Percentiles rank a stretch among this genome's conserved stretches.
Conservation (phyloP, 352 stramenopile species). For the Phytophthora melonis region DNA sequence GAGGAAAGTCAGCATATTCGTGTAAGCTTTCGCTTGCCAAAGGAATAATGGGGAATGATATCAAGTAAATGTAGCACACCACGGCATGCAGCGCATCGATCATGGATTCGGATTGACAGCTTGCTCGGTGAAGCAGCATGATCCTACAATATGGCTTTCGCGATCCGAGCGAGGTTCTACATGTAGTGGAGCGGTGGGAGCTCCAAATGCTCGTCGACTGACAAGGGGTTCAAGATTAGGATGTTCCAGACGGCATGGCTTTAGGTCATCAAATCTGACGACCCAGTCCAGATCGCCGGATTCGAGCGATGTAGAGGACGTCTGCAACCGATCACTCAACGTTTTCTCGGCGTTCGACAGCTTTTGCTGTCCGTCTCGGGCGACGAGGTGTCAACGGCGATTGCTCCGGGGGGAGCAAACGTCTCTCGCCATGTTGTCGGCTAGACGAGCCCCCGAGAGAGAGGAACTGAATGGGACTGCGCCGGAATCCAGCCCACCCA, state of each 20-base stretch:
- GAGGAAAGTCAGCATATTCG: conserved; percentile 23
- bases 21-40: not conserved
- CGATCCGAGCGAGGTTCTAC: not conserved
- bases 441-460: not conserved
- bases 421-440: not conserved
- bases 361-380: not conserved
- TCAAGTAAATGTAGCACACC: too few relatives aligned
- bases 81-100: not conserved
- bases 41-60: conserved; percentile 13
- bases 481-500: conserved; percentile 3
- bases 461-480: not conserved
- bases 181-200: not conserved
- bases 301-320: conserved; percentile 1
- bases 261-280: not conserved
- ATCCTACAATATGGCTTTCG: not conserved
- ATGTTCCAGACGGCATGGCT: not conserved
- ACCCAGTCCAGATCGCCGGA: not conserved
- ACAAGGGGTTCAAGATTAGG: not conserved
- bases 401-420: not conserved
- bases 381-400: not conserved
- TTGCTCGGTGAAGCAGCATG: not conserved
- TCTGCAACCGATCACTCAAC: not conserved
- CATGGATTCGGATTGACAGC: not conserved
- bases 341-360: not conserved
- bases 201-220: not conserved